Conservation (phyloP, 345 rosid genomes). For the Moringa oleifera region DNA sequence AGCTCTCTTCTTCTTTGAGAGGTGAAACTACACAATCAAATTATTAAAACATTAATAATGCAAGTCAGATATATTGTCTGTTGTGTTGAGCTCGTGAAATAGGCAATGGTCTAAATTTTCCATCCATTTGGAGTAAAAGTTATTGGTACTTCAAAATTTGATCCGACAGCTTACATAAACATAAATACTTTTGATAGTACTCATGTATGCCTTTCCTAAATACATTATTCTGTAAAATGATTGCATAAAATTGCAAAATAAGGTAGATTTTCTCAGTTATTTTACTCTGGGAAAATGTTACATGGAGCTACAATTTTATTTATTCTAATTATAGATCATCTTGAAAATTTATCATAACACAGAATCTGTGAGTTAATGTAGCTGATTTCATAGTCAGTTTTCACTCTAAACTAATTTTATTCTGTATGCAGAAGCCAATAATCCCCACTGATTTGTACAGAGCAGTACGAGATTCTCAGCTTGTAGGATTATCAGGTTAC, state of each 20-base stretch:
- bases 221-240: not conserved
- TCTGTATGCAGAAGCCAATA: constrained; percentile 66
- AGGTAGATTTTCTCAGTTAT: not conserved
- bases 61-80: not conserved
- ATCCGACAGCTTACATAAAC: no score
- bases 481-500: constrained; percentile 86
- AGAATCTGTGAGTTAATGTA: constrained; percentile 3
- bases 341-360: not conserved
- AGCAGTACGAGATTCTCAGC: constrained; percentile 86
- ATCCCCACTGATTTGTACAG: constrained; percentile 73
- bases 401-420: constrained; percentile 2
- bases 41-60: not conserved
- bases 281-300: no score
- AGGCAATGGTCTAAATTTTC: not conserved
- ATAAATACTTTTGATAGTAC: no score
- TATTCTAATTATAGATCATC: constrained; percentile 2
- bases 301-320: not conserved
- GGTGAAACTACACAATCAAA: not conserved
- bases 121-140: not conserved
- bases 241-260: not conserved
- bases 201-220: not conserved
- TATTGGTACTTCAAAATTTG: not conserved
- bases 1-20: not conserved
- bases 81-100: not conserved
- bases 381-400: constrained; percentile 6